Base-by-base conservation (phyloP, 148 eudicot species). In the Pouteria glomerata region DNA sequence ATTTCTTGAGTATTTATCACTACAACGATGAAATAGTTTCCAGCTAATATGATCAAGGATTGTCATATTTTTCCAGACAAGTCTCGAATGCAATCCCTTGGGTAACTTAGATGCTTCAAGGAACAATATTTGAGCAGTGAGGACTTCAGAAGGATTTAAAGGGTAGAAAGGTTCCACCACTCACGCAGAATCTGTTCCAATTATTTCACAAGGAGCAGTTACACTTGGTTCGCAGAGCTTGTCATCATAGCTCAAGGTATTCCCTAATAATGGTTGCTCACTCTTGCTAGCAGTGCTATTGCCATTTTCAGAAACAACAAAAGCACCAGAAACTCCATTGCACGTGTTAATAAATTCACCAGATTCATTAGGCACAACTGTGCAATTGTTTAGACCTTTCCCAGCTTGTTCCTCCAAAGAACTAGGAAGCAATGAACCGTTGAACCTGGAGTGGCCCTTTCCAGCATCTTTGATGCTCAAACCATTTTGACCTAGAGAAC, bases 261-360 rank as follows among this genome's bases (percentile, higher is more conserved):
- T 34, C 56, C 14, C 58, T 15, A 27, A n/a, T 4, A 48, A 31
- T 51, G 21, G 33, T 24, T 7, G 50, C 42, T 63, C 69, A 34
- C 24, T 69, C 10, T 21, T 48, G 16, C 37, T 8, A 51, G 15
- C 30, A 29, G 27, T 44, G 41, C 27, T 3, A 26, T 24, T 59
- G 45, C 21, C 35, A 24, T 34, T 21, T 4, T 56, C 51, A 24
- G 33, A 16, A 53, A 24, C 19, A 8, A 69, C 35, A 34, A 39
- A 3, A 56, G 63, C 63, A 70, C 24, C 63, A 42, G 48, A 33
- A 56, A 8, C 65, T 48, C 74, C 70, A 66, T 27, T 66, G 51
- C 74, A 44, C 27, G 44, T 26, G 35, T 58, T 57, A 58, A 26
- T 3, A 45, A 29, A 47, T 30, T 30, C 55, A 29, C 39, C 37